Conservation (phyloP, 2,329 filamentous ascomycete genomes). For the Hypomyces rosellus region DNA sequence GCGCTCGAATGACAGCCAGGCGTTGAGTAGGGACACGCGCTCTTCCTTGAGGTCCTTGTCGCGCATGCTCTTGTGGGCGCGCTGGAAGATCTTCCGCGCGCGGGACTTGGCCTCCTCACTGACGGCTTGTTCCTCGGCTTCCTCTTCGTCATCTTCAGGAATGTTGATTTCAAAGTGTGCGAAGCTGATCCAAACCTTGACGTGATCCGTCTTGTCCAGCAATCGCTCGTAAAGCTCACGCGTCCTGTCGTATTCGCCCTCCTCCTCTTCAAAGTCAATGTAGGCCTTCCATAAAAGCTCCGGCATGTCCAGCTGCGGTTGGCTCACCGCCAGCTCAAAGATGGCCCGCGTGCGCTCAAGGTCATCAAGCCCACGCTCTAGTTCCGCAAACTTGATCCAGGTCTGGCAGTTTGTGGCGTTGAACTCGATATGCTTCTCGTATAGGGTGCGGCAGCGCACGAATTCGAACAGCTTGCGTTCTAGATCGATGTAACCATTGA, state of each 20-base stretch:
- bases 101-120: slow-evolving; percentile 78
- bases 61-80: slow-evolving; percentile 81
- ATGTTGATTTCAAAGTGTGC: slow-evolving; percentile 98
- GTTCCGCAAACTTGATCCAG: slow-evolving; percentile 93
- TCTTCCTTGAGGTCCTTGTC: slow-evolving; percentile 89
- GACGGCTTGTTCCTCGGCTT: slow-evolving; percentile 59
- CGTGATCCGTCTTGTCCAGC: slow-evolving; percentile 90
- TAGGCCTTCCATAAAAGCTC: slow-evolving; percentile 97
- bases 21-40: slow-evolving; percentile 83
- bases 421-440: slow-evolving; percentile 90
- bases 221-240: slow-evolving; percentile 82
- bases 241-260: slow-evolving; percentile 81
- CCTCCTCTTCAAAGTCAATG: slow-evolving; percentile 97
- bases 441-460: slow-evolving; percentile 79
- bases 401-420: slow-evolving; percentile 85
- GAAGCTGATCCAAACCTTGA: slow-evolving; percentile 99
- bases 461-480: slow-evolving; percentile 96
- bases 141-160: slow-evolving; percentile 62
- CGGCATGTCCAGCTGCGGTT: slow-evolving; percentile 88
- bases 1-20: slow-evolving; percentile 87
- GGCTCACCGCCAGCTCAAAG: slow-evolving; percentile 81
- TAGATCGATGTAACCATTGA: slow-evolving; percentile 86
- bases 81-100: slow-evolving; percentile 76
- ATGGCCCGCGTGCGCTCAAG: slow-evolving; percentile 82
- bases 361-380: slow-evolving; percentile 88